Evolutionary conservation across 177 flowering plant species (phyloP), one percentile per base, ranked within the genome.

Genomic region (Vitis hybrid): DNA sequence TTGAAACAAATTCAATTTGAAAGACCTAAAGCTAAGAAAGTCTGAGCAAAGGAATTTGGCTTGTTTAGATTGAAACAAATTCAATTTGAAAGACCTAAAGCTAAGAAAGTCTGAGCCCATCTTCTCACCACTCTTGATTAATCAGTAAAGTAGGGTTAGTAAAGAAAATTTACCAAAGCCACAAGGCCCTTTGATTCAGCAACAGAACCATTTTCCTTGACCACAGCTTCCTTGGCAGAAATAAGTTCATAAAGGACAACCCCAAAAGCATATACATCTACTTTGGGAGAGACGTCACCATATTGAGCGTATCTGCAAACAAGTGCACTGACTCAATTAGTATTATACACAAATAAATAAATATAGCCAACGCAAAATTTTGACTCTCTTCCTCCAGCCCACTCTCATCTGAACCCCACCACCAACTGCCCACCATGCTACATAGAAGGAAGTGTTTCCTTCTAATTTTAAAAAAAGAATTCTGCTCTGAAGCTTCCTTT

Each of bases 221-320:
- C 86, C 30, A 95, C 76, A 48, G 99, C 97, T 68, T 86, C 86
- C 79, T 86, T 91, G 18, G 93, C 98, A 57, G 97, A 94, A 70
- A 94, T 89, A 58, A 92, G 84, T 71, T 94, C 97, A 68, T 82
- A 92, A 24, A 92, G 89, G 62, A 94, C 97, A 62, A 94, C 98
- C 2, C 98, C 97, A 70, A 94, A 94, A 56, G 98, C 98, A 79
- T 83, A 95, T 21, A 95, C 99, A 81, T 95, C 98, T 30, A 90
- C 74, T 76, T 91, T 95, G 15, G 99, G 87, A 55, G 99, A 90
- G 65, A 91, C 89, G 70, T 89, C 94, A 19, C 99, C 98, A 75
- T 78, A 91, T 65, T 83, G 94, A 56, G 92, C 98, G 80, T 91
- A 91, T 73, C 99, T 94, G 80, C 77, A 83, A 6, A 5, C 32